phyloP scores from a whole-genome alignment of 306 rosid genomes.

The Lablab purpureus region DNA sequence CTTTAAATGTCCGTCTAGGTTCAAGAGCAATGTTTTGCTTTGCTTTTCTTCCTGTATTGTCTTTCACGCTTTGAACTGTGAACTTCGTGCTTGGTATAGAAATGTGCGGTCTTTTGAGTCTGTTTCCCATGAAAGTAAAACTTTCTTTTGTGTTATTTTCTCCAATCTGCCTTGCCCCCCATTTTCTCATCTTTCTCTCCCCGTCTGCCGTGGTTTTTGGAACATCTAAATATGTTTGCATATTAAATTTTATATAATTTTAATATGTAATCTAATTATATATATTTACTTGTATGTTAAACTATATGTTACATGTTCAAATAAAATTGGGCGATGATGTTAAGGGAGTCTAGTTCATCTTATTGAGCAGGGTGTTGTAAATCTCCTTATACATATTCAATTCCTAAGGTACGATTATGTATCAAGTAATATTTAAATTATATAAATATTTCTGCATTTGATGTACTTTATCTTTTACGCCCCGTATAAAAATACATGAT shows the following conservation, averaged over 20 bases:
- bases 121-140: neutral
- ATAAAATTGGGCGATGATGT: neutral
- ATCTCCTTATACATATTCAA: too few species aligned
- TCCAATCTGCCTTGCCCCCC: neutral
- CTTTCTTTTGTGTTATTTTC: conserved; percentile 22
- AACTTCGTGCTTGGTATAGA: neutral
- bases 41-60: conserved; percentile 28
- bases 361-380: too few species aligned
- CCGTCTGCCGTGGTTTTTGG: neutral
- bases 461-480: neutral
- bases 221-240: neutral
- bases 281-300: neutral
- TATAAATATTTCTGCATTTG: too few species aligned
- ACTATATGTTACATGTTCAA: neutral
- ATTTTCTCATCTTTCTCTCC: neutral
- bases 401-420: too few species aligned
- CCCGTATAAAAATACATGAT: neutral
- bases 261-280: neutral
- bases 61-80: conserved; percentile 2
- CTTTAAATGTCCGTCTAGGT: conserved; percentile 15
- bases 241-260: neutral
- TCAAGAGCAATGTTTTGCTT: conserved; percentile 25
- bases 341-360: too few species aligned
- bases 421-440: neutral
- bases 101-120: neutral